A percentile compares a stretch with the other conserved stretches of the same genome.
Conservation (phyloP, 2,329 filamentous ascomycete genomes). For the Trichophyton rubrum region DNA sequence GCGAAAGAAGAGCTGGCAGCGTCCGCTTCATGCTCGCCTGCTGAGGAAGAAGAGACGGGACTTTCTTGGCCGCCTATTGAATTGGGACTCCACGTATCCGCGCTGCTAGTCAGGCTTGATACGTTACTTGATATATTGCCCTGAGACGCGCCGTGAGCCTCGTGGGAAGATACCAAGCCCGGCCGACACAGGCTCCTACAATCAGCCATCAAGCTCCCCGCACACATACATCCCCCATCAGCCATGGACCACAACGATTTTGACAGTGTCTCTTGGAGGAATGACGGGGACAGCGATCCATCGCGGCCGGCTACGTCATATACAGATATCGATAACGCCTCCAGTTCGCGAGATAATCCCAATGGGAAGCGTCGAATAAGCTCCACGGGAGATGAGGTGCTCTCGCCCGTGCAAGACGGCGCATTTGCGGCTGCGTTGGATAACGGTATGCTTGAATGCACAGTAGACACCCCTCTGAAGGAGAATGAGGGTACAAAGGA, state of each 20-base stretch:
- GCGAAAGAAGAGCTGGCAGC: not conserved
- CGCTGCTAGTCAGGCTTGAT: not conserved
- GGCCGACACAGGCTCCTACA: not conserved
- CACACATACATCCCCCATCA: not conserved
- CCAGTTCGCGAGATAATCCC: conserved; percentile 25
- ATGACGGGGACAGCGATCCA: conserved; percentile 42
- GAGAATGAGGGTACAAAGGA: conserved; percentile 96
- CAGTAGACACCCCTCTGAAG: conserved; percentile 72
- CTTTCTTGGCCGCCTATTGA: not conserved
- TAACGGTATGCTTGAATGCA: conserved; percentile 69
- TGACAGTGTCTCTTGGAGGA: conserved; percentile 67
- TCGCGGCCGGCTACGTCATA: conserved; percentile 31
- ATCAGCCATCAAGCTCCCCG: not conserved
- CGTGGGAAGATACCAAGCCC: not conserved
- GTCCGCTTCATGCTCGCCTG: not conserved
- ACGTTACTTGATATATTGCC: not conserved
- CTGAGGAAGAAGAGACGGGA: not conserved
- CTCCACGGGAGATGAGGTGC: conserved; percentile 34
- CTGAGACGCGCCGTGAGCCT: not conserved
- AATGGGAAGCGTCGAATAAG: conserved; percentile 40
- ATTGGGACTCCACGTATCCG: not conserved
- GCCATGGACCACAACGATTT: conserved; percentile 54
- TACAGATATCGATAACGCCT: conserved; percentile 26
- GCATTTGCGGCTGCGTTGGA: conserved; percentile 54
- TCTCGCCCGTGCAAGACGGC: conserved; percentile 40